Evolutionary conservation across 2,329 filamentous ascomycete species (phyloP).

Genomic region (Neofusicoccum umdonicola): DNA sequence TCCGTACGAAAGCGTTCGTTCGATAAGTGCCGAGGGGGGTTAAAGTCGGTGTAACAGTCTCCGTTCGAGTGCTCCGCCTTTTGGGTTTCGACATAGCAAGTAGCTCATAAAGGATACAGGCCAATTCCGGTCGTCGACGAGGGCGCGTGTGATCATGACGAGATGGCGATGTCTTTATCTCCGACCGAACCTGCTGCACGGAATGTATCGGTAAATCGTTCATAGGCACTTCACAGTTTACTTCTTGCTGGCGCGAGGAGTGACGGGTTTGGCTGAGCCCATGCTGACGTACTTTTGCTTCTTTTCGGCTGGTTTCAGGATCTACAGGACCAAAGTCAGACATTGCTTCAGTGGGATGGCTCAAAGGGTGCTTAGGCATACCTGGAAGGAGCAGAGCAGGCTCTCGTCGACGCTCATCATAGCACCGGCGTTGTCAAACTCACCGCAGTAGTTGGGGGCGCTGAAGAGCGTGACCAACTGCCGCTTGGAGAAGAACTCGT

Average conservation of each 20-base stretch:
- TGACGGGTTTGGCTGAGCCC: slow-evolving; percentile 67
- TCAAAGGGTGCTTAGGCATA: slow-evolving; percentile 40
- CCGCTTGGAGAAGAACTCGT: slow-evolving; percentile 99
- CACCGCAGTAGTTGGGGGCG: slow-evolving; percentile 97
- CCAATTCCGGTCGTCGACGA: slow-evolving; percentile 18
- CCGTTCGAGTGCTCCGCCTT: slow-evolving; percentile 9
- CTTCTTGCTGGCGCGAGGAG: slow-evolving; percentile 66
- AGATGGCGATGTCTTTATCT: slow-evolving; percentile 60
- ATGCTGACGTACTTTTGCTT: slow-evolving; percentile 98
- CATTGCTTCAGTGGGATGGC: background rate
- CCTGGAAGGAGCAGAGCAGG: slow-evolving; percentile 98
- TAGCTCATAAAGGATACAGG: slow-evolving; percentile 18
- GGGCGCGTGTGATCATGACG: slow-evolving; percentile 18
- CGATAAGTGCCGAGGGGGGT: background rate
- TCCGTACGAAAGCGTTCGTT: slow-evolving; percentile 10
- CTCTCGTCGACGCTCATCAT: slow-evolving; percentile 99
- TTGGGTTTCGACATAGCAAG: slow-evolving; percentile 15
- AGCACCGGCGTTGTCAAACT: slow-evolving; percentile 98
- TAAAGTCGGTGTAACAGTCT: slow-evolving; percentile 10
- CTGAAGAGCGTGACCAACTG: slow-evolving; percentile 97
- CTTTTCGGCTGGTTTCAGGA: slow-evolving; percentile 99
- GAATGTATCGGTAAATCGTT: slow-evolving; percentile 36
- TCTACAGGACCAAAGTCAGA: slow-evolving; percentile 53
- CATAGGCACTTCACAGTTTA: slow-evolving; percentile 27
- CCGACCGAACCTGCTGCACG: slow-evolving; percentile 89